Conservation (phyloP, 805 yeast species). For the Yamadazyma ubonensis region DNA sequence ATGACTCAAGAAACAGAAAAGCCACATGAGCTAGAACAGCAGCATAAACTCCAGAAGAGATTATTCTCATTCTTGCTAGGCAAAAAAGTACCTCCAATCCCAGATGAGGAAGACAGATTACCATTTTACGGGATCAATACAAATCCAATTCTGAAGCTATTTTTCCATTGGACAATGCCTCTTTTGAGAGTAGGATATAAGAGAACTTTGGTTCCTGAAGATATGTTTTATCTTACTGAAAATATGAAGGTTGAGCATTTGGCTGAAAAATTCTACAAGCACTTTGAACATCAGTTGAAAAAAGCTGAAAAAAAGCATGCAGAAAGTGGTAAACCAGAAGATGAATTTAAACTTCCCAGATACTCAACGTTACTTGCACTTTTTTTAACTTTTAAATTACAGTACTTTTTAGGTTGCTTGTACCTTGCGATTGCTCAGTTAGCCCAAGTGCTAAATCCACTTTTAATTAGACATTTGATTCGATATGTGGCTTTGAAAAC, state of each 20-base stretch:
- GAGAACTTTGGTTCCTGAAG: slow-evolving; percentile 60
- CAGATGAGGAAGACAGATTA: slow-evolving; percentile 46
- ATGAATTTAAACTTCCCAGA: slow-evolving; percentile 24
- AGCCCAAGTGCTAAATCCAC: slow-evolving; percentile 33
- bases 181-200: slow-evolving; percentile 61
- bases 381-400: slow-evolving; percentile 12
- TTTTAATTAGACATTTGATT: slow-evolving; percentile 35
- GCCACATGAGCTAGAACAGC: neutral
- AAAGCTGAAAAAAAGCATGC: neutral
- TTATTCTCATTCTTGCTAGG: slow-evolving; percentile 46
- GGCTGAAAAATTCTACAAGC: slow-evolving; percentile 14
- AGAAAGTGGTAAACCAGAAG: slow-evolving; percentile 5
- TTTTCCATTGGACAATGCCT: slow-evolving; percentile 66
- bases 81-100: slow-evolving; percentile 47
- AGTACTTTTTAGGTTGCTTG: slow-evolving; percentile 22
- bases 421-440: slow-evolving; percentile 33
- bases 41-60: slow-evolving; percentile 36
- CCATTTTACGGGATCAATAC: slow-evolving; percentile 37
- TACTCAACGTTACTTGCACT: slow-evolving; percentile 13
- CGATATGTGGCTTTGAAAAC: slow-evolving; percentile 28
- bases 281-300: slow-evolving; percentile 5
- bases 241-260: slow-evolving; percentile 27
- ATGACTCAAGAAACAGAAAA: neutral
- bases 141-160: slow-evolving; percentile 37
- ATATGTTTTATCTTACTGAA: slow-evolving; percentile 40